Conservation (phyloP, 1,139 yeast species). For the Hemisphaericaspora subhashii region DNA sequence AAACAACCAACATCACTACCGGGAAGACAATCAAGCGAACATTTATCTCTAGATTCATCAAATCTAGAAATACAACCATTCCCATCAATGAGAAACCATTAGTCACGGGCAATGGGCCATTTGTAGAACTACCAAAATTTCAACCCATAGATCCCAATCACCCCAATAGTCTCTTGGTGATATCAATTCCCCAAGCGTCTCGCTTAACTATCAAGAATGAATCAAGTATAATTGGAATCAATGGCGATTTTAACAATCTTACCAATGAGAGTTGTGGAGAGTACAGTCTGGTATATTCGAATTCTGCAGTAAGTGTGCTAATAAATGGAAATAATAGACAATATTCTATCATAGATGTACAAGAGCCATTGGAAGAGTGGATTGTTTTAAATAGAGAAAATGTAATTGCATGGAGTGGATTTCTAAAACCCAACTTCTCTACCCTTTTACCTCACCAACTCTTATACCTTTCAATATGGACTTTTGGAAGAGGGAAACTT, state of each 20-base stretch:
- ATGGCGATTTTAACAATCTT: slow-evolving; percentile 27
- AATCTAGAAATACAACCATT: slow-evolving; percentile 4
- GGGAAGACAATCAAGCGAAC: background rate
- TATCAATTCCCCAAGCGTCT: slow-evolving; percentile 37
- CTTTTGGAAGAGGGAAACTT: slow-evolving; percentile 37
- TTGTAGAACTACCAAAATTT: slow-evolving; percentile 37
- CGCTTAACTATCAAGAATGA: slow-evolving; percentile 26
- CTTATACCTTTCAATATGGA: no score
- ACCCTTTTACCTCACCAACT: no score
- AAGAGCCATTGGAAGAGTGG: slow-evolving; percentile 29
- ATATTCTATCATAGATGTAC: slow-evolving; percentile 22
- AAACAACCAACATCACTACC: background rate
- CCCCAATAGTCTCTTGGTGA: slow-evolving; percentile 26
- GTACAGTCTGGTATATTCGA: slow-evolving; percentile 1
- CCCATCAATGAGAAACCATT: slow-evolving; percentile 9
- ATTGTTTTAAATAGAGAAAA: slow-evolving; percentile 28
- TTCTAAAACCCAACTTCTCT: no score
- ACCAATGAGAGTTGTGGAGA: background rate
- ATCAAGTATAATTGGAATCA: slow-evolving; percentile 31
- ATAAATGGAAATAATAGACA: slow-evolving; percentile 15
- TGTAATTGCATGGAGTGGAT: slow-evolving; percentile 50
- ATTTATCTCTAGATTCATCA: background rate
- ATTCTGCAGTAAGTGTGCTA: slow-evolving; percentile 6
- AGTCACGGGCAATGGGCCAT: slow-evolving; percentile 41
- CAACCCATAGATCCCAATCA: slow-evolving; percentile 27